Evolutionary conservation across 2,329 filamentous ascomycete species (phyloP).

Genomic region (Fulvia fulva): DNA sequence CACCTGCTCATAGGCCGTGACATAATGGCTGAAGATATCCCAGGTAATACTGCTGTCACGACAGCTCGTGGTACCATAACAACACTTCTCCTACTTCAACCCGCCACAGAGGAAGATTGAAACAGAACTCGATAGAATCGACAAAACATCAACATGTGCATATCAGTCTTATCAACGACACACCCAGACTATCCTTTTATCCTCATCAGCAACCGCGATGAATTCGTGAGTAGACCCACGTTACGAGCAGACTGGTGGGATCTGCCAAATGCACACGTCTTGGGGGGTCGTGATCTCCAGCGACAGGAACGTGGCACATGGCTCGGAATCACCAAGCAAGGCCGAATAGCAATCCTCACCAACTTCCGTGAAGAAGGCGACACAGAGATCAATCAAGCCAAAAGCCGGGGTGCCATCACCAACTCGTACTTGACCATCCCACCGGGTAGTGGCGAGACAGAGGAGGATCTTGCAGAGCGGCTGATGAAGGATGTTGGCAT

Average conservation of each 20-base stretch:
- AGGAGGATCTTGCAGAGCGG: conserved; percentile 50
- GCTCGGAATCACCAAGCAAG: conserved; percentile 59
- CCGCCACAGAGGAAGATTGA: neutral
- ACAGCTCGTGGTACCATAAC: neutral
- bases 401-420: conserved; percentile 57
- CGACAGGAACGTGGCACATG: conserved; percentile 59
- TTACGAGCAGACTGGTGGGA: conserved; percentile 58
- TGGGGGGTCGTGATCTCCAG: conserved; percentile 60
- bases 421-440: conserved; percentile 54
- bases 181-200: conserved; percentile 49
- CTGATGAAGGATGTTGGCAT: conserved; percentile 54
- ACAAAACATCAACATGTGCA: conserved; percentile 40
- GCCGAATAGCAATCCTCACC: conserved; percentile 59
- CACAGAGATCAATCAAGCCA: conserved; percentile 38
- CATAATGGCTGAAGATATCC: neutral
- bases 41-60: neutral
- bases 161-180: conserved; percentile 46
- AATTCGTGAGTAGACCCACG: conserved; percentile 60
- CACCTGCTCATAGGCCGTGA: neutral
- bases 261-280: conserved; percentile 50
- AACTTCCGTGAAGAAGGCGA: conserved; percentile 57
- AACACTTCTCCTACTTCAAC: neutral
- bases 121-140: neutral
- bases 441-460: conserved; percentile 37
- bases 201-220: conserved; percentile 51